A percentile compares a stretch with the other conserved stretches of the same genome.
Conservation (phyloP, 208 protist genomes). For the Novymonas esmeraldas region DNA sequence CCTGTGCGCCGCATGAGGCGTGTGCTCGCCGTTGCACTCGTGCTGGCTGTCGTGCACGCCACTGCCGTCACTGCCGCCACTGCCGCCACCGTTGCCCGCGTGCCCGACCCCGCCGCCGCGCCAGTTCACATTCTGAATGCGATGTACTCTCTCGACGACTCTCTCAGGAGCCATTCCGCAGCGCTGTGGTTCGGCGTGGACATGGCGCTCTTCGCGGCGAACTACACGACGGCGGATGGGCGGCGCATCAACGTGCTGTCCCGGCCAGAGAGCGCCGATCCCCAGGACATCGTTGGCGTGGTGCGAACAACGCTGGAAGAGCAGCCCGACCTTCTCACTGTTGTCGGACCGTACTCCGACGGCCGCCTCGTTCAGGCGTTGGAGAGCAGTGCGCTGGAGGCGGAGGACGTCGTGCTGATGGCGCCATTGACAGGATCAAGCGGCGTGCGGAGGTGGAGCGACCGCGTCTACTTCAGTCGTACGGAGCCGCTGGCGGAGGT, state of each 20-base stretch:
- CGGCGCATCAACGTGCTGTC: constrained; percentile 10
- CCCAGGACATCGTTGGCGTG: constrained; percentile 3
- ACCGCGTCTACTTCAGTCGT: constrained; percentile 42
- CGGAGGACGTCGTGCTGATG: constrained; percentile 31
- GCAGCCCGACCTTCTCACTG: constrained; percentile 8
- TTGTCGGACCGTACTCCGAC: constrained; percentile 36
- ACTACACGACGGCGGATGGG: constrained; percentile 9
- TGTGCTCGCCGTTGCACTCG: too few species aligned
- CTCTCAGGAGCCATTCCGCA: background rate
- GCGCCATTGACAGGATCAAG: constrained; percentile 40
- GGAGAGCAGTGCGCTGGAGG: constrained; percentile 4
- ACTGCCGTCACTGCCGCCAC: too few species aligned
- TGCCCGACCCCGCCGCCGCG: background rate
- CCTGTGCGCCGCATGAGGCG: too few species aligned
- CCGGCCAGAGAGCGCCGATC: background rate
- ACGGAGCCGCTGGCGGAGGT: constrained; percentile 37
- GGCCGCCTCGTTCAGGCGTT: constrained; percentile 4
- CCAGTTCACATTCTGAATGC: constrained; percentile 11
- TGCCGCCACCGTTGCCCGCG: background rate
- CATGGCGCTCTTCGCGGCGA: constrained; percentile 22
- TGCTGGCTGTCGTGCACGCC: too few species aligned
- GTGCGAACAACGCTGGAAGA: background rate
- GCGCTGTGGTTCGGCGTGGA: constrained; percentile 25
- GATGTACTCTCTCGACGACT: background rate
- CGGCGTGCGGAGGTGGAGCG: constrained; percentile 34